Conservation (phyloP, 1,139 yeast genomes). For the Diutina mesorugosa region DNA sequence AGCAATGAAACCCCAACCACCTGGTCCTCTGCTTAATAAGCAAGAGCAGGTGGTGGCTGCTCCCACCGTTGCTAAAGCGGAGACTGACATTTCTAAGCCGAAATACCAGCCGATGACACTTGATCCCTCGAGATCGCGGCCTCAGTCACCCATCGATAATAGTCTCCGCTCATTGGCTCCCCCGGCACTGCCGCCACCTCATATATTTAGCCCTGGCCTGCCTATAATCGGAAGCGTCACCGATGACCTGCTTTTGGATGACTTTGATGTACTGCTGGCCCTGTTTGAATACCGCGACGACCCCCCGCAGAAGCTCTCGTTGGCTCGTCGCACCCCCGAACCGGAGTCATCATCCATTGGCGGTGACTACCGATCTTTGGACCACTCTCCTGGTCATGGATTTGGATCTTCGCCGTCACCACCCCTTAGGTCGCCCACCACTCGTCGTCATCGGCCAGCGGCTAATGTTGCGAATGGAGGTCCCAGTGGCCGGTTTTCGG, state of each 20-base stretch:
- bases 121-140: not conserved
- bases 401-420: not conserved
- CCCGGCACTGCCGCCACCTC: not conserved
- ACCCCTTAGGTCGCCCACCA: not conserved
- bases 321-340: not conserved
- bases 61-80: not conserved
- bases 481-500: not conserved
- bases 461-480: not conserved
- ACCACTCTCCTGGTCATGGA: not conserved
- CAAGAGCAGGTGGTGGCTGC: not conserved
- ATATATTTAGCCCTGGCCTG: not conserved
- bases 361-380: not conserved
- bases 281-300: conserved; percentile 2
- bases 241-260: not conserved
- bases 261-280: not conserved
- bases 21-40: not conserved
- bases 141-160: not conserved
- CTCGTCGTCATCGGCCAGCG: not conserved
- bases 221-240: not conserved
- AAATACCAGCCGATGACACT: not conserved
- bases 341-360: not conserved
- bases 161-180: not conserved
- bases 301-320: not conserved
- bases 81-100: not conserved
- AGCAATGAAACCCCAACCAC: not conserved